Conservation (phyloP, 805 yeast species). For the Lipomyces mesembrius region DNA sequence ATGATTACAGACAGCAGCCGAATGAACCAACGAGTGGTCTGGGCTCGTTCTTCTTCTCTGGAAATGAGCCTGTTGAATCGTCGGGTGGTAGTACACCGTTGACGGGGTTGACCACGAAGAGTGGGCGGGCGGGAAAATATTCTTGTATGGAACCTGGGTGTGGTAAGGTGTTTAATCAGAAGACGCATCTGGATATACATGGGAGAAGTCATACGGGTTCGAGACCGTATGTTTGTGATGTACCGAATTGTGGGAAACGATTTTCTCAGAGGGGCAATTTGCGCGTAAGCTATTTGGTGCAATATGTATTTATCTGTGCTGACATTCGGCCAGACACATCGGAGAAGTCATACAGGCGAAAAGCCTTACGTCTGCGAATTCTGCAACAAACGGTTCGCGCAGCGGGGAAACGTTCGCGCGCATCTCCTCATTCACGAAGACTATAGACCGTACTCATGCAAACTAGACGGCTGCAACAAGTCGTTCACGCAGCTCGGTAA, state of each 20-base stretch:
- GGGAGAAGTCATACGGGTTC: constrained; percentile 84
- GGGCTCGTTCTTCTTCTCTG: neutral
- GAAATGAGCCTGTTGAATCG: neutral
- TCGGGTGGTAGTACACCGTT: neutral
- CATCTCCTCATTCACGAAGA: constrained; percentile 60
- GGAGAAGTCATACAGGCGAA: constrained; percentile 87
- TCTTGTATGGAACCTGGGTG: constrained; percentile 56
- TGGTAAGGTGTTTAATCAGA: constrained; percentile 77
- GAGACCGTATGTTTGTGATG: constrained; percentile 79
- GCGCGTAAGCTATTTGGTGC: constrained; percentile 44
- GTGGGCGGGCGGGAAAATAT: constrained; percentile 48
- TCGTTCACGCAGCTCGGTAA: constrained; percentile 80
- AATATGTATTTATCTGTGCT: neutral
- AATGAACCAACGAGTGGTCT: neutral
- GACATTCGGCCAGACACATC: constrained; percentile 57
- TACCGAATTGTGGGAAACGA: constrained; percentile 65
- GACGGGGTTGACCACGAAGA: neutral
- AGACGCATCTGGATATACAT: constrained; percentile 92
- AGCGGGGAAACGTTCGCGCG: constrained; percentile 91
- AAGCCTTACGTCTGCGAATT: constrained; percentile 81
- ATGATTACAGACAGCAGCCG: neutral
- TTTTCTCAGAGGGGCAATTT: constrained; percentile 92
- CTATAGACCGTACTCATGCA: constrained; percentile 36
- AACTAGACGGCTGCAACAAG: constrained; percentile 30
- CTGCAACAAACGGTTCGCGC: constrained; percentile 78